These are phyloP conservation scores for Phytophthora europaea DNA, from an alignment of 352 stramenopile species.

Conservation along the genomic window DNA sequence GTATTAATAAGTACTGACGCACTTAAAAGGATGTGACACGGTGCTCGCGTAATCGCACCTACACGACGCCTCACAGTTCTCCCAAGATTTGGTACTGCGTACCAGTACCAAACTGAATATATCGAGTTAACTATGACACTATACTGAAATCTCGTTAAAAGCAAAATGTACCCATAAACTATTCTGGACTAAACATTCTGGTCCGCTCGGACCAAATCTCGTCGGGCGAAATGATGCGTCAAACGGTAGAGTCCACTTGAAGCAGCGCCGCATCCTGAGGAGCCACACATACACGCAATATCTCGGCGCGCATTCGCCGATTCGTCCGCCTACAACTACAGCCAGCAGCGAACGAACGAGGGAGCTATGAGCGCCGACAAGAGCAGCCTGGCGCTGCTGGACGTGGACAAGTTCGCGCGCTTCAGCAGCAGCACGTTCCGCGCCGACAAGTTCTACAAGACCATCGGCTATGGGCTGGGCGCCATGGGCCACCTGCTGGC, in stretches of 20 bases:
- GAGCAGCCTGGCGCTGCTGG: constrained; percentile 39
- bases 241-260: constrained; percentile 19
- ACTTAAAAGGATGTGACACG: neutral
- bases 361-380: constrained; percentile 19
- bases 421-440: constrained; percentile 69
- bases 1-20: neutral
- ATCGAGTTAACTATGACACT: no score
- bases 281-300: constrained; percentile 22
- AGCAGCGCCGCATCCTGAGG: constrained; percentile 6
- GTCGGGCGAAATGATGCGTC: constrained; percentile 13
- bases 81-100: neutral
- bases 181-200: neutral
- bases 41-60: neutral
- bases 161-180: no score
- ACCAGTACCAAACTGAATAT: neutral
- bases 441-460: constrained; percentile 89
- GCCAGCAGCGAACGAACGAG: neutral
- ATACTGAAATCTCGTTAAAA: no score
- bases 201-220: neutral
- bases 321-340: neutral
- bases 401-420: constrained; percentile 78
- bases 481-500: constrained; percentile 66
- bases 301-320: constrained; percentile 10
- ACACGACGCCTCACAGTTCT: neutral
- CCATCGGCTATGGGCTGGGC: constrained; percentile 76